Conservation (phyloP, 441 rosid species). For the Sinapis alba region DNA sequence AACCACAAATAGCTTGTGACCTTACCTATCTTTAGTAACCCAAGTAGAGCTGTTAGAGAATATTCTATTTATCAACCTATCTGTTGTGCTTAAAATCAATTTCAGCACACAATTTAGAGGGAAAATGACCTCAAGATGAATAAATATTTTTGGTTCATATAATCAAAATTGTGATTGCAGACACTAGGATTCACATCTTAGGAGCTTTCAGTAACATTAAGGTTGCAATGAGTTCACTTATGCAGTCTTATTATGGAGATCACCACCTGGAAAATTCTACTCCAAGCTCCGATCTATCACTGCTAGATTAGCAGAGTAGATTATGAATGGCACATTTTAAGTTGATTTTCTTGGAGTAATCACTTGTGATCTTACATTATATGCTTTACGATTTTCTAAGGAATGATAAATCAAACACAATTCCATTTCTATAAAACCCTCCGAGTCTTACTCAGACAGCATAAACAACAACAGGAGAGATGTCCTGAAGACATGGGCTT, state of each 20-base stretch:
- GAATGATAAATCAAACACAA: neutral
- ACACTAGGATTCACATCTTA: slow-evolving; percentile 74
- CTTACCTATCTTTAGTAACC: slow-evolving; percentile 31
- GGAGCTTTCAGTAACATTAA: slow-evolving; percentile 77
- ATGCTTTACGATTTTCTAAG: too few species aligned
- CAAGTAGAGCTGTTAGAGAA: neutral
- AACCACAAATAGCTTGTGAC: slow-evolving; percentile 14
- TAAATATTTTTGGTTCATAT: neutral
- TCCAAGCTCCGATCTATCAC: slow-evolving; percentile 71
- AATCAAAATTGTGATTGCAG: slow-evolving; percentile 65
- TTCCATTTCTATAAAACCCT: neutral
- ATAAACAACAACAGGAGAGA: neutral
- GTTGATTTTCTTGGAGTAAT: slow-evolving; percentile 46
- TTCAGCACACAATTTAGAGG: neutral
- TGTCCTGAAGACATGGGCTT: slow-evolving; percentile 1
- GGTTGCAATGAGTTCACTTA: slow-evolving; percentile 79
- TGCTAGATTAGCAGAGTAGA: slow-evolving; percentile 60
- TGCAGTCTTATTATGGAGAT: slow-evolving; percentile 87
- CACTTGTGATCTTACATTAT: neutral
- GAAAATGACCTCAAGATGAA: neutral
- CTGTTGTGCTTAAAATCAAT: neutral
- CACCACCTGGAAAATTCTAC: slow-evolving; percentile 88
- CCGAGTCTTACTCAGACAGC: slow-evolving; percentile 11
- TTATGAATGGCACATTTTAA: slow-evolving; percentile 43
- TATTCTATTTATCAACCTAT: neutral